phyloP scores from a whole-genome alignment of 352 stramenopile species.

The Hyphochytrium catenoides region DNA sequence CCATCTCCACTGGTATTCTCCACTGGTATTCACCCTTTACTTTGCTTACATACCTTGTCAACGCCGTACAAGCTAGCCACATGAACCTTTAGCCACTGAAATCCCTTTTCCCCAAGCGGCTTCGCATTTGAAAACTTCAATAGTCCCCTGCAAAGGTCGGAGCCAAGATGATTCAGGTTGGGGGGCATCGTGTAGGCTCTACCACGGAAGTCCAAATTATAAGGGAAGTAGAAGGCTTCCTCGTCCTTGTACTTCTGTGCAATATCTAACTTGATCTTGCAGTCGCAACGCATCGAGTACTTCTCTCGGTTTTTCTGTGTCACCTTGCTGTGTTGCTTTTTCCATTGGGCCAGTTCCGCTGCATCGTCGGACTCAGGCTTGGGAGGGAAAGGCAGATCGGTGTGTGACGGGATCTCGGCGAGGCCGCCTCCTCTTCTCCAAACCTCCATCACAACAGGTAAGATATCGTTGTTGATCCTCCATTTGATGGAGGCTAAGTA shows the following conservation, averaged over 20 bases:
- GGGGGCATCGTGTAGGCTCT: slow-evolving; percentile 93
- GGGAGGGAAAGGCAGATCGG: slow-evolving; percentile 29
- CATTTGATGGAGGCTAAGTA: slow-evolving; percentile 72
- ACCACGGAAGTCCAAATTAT: slow-evolving; percentile 98
- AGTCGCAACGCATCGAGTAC: slow-evolving; percentile 82
- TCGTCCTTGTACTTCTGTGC: slow-evolving; percentile 87
- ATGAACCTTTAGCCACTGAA: slow-evolving; percentile 98
- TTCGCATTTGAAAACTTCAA: slow-evolving; percentile 86
- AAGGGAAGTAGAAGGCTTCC: slow-evolving; percentile 92
- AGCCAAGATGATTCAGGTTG: slow-evolving; percentile 95
- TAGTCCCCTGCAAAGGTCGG: slow-evolving; percentile 89
- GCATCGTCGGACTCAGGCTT: slow-evolving; percentile 23
- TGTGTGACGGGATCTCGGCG: slow-evolving; percentile 69
- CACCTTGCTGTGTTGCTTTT: slow-evolving; percentile 16
- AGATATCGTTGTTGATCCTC: slow-evolving; percentile 81
- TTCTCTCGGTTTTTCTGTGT: slow-evolving; percentile 61
- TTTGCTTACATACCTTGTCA: slow-evolving; percentile 20
- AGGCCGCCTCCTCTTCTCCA: slow-evolving; percentile 72
- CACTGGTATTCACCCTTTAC: no score
- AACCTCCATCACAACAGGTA: slow-evolving; percentile 66
- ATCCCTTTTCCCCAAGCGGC: slow-evolving; percentile 70
- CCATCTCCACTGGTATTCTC: no score
- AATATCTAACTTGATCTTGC: slow-evolving; percentile 82
- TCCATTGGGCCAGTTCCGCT: slow-evolving; percentile 27
- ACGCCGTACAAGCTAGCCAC: slow-evolving; percentile 65